Conservation (phyloP, 2,329 filamentous ascomycete species). For the Cercospora citrullina region DNA sequence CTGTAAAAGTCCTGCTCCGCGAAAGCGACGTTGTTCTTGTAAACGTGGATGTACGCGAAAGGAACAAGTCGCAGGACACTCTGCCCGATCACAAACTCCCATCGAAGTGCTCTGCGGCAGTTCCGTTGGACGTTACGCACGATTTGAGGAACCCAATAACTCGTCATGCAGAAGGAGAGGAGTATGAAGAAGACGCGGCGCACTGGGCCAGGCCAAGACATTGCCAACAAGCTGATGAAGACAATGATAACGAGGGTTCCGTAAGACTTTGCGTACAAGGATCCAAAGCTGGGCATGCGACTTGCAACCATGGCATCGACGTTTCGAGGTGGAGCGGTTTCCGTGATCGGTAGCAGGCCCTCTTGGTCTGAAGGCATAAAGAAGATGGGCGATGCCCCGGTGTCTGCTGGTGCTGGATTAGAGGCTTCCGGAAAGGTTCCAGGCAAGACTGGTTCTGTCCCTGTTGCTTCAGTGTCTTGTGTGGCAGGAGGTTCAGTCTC, state of each 20-base stretch:
- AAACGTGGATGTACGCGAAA: slow-evolving; percentile 81
- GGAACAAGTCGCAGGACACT: slow-evolving; percentile 76
- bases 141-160: slow-evolving; percentile 91
- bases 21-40: slow-evolving; percentile 77
- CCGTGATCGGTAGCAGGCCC: slow-evolving; percentile 40
- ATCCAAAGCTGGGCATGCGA: slow-evolving; percentile 47
- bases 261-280: slow-evolving; percentile 64
- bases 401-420: slow-evolving; percentile 38
- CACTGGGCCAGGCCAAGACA: slow-evolving; percentile 56
- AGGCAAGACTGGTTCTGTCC: slow-evolving; percentile 20
- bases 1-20: slow-evolving; percentile 66
- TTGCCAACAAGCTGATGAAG: slow-evolving; percentile 61
- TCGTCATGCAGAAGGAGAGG: slow-evolving; percentile 74
- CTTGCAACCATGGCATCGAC: slow-evolving; percentile 23
- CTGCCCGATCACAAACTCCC: slow-evolving; percentile 86
- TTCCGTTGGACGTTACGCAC: slow-evolving; percentile 86
- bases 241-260: slow-evolving; percentile 58
- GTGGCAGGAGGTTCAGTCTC: slow-evolving; percentile 6
- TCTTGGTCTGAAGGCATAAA: slow-evolving; percentile 63
- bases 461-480: slow-evolving; percentile 27
- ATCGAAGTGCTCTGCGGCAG: slow-evolving; percentile 84
- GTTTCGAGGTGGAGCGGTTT: slow-evolving; percentile 38
- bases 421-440: slow-evolving; percentile 42
- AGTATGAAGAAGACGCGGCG: slow-evolving; percentile 60
- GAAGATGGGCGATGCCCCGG: slow-evolving; percentile 55